Base-by-base conservation (phyloP, 129 eudicot genomes). In the Apium graveolens region DNA sequence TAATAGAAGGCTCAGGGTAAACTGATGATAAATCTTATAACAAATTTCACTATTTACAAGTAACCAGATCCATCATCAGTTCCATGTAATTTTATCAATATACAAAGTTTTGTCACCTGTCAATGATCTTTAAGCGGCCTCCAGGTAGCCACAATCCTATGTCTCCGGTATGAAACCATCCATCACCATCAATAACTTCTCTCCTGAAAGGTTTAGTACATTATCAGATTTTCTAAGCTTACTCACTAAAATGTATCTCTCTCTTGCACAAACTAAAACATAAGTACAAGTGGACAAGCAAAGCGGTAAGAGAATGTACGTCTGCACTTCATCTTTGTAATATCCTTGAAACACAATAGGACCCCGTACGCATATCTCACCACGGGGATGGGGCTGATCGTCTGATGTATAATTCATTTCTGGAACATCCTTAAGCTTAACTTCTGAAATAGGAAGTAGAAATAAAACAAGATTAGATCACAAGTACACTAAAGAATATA, bases 121-220 rank as follows among this genome's bases (percentile, higher is more conserved):
- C 97, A 78, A 93, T 93, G 10, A 93, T 93, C 89, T 89, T 93
- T 82, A 93, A 87, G 69, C 97, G 93, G 53, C 98, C 98, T 78
- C 91, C 90, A 68, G 92, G 88, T 68, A 78, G 79, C 98, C 98
- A 93, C 80, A 85, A 35, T 62, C 98, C 98, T 76, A 91, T 91
- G 85, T 91, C 97, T 80, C 98, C 98, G 0, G 95, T 91, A 78
- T 91, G 98, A 87, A 93, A 94, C 98, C 98, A 93, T 82, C 97
- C 97, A 75, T 93, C 97, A 37, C 85, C 93, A 76, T 93, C 97
- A 12, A 91, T 74, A 8, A 86, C 91, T 91, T 93, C 98, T 82
- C 88, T 85, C 89, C 98, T 93, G 88, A 4, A 75, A 24, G 85
- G 60, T 49, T 77, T 57, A 76, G 60, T 20, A 29, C 76, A 80